A percentile compares a stretch with the other conserved stretches of the same genome.
These are phyloP conservation scores for Lactifluus subvellereus DNA, from an alignment of 768 basidiomycete genomes.

Conservation along the genomic window DNA sequence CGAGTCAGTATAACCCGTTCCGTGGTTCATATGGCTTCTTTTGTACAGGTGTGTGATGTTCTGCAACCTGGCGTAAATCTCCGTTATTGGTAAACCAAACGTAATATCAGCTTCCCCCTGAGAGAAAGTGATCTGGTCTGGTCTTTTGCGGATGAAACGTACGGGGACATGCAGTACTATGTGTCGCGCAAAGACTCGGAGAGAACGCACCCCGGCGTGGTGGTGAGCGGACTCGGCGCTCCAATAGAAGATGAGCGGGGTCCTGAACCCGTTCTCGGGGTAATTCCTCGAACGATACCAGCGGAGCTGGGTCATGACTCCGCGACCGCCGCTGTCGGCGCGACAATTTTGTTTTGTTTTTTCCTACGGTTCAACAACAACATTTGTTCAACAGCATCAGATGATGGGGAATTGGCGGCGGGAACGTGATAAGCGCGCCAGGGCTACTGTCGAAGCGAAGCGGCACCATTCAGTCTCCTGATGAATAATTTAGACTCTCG, in stretches of 20 bases:
- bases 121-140: background rate
- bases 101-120: background rate
- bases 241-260: background rate
- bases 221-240: background rate
- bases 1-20: background rate
- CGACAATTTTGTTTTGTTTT: background rate
- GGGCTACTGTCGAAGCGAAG: too few species aligned
- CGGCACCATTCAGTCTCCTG: background rate
- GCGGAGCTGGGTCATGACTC: background rate
- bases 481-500: background rate
- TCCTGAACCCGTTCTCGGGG: too few species aligned
- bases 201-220: background rate
- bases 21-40: conserved; percentile 10
- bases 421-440: background rate
- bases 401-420: background rate
- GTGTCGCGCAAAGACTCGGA: background rate
- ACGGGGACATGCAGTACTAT: background rate
- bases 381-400: background rate
- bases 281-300: background rate
- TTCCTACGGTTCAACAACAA: background rate
- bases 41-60: conserved; percentile 6
- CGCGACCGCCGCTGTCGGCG: background rate
- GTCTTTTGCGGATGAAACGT: background rate
- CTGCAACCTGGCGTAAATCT: background rate
- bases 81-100: conserved; percentile 5